Evolutionary conservation across 768 basidiomycete species (phyloP), one percentile per base, ranked within the genome.

Genomic region (Agaricus sinodeliciosus): DNA sequence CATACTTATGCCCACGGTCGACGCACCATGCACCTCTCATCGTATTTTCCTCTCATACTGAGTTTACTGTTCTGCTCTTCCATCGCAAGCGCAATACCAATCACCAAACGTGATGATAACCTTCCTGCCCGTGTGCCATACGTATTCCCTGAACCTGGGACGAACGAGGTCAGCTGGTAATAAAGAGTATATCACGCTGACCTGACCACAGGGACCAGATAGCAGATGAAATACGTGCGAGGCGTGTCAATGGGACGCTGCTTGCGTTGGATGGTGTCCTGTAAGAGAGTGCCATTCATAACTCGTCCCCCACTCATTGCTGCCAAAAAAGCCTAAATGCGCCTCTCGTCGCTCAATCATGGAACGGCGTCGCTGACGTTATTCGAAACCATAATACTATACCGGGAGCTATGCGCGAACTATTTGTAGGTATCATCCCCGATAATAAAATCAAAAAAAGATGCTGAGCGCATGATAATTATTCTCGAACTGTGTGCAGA

Each of bases 291-390:
- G 3, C 26, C 19, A 27, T n/a, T 45, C 13, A 28, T 16, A 35
- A 22, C 22, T 22, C 22, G 22, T 22, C 22, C 22, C 3, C 1
- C 15, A 11, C 40, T 16, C 5, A 12, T 9, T 13, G 13, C 31
- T 25, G 8, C 11, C n/a, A n/a, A n/a, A n/a, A 34, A 15, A 52
- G 51, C 3, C 42, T 54, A 19, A 54, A 54, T 16, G 52, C 52
- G 22, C 77, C 78, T 4, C 67, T 71, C 0, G 66, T 76, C 31
- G 79, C 77, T 3, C 69, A 71, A 7, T 76, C 77, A 4, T 80
- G 76, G 71, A 78, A 77, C 56, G 66, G 67, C 9, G 67, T 80
- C 2, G 63, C 78, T 16, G 77, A 74, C 9, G 77, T 76, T 1
- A 67, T 80, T 3, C 68, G 79, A 54, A 72, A 69, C 0, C 72